Base-by-base conservation (phyloP, 2,329 filamentous ascomycete species). In the Nothophoma quercina region DNA sequence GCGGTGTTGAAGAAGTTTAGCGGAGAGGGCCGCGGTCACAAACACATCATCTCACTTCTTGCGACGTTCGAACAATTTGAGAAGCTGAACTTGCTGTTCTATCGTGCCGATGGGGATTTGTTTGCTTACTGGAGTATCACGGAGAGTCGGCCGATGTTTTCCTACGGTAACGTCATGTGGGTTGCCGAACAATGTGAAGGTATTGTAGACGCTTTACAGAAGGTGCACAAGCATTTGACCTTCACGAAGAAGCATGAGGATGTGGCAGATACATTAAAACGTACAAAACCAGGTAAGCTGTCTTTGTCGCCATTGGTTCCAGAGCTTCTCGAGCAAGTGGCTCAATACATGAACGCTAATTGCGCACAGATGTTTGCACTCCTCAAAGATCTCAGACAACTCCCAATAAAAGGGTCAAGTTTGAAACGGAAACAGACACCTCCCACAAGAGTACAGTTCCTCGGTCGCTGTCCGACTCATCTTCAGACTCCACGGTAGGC, bases 61-160 rank as follows among this genome's bases (percentile, higher is more conserved):
- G 62, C 59, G 6, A 63, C 58, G 0, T 65, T 56, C 21, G 55
- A 60, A n/a, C 62, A 65, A 19, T 46, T 30, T 15, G 40, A 51
- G 9, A 59, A 57, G 15, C 55, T 54, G 4, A 48, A 65, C 32
- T 15, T 65, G 5, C 49, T 65, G 2, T 63, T 65, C 26, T 43
- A 62, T 15, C 53, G 59, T 2, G 62, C 62, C 0, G 43, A 62
- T 16, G 56, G 60, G 0, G 57, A 65, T 21, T 19, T 65, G 3
- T 51, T 56, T 9, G 26, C 40, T 2, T 62, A 47, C 19, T 64
- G 59, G 59, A 51, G 46, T 16, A 13, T 38, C 5, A 32, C 46
- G 0, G 16, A 47, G 2, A 1, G 7, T 6, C 8, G 12, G 4
- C 40, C 40, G 15, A 3, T 2, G 2, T 8, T 12, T 5, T 25